Percentiles rank a stretch among this genome's conserved stretches.
Evolutionary conservation across 441 rosid genomes (phyloP).

Genomic region (Corymbia calophylla): DNA sequence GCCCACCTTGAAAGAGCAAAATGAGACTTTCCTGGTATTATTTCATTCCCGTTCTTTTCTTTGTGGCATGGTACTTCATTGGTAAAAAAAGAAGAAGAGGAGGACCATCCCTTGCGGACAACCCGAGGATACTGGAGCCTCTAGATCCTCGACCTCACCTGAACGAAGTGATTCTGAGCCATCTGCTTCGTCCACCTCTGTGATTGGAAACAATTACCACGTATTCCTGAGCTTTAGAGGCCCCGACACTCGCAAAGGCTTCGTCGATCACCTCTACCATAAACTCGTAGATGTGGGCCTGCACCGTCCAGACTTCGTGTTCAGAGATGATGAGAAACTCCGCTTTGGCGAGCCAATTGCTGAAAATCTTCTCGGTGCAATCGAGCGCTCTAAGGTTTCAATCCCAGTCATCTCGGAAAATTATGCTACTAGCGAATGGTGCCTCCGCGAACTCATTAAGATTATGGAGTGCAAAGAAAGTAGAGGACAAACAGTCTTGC

Average conservation of each 20-base stretch:
- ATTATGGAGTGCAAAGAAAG: neutral
- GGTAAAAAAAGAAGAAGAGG: neutral
- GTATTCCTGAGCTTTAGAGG: neutral
- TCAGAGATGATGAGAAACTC: neutral
- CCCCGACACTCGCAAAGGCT: accelerated
- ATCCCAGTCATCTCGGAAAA: neutral
- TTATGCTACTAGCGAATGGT: neutral
- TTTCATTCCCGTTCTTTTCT: neutral
- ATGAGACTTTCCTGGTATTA: neutral
- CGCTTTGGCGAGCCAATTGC: accelerated
- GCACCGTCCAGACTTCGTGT: accelerated
- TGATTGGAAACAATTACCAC: neutral
- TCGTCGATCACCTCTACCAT: neutral
- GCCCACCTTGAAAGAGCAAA: neutral
- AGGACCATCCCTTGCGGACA: neutral
- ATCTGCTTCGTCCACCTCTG: neutral
- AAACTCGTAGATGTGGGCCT: neutral
- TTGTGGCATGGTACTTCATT: neutral
- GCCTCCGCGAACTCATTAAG: neutral
- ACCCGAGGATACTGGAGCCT: neutral
- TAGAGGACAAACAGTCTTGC: neutral
- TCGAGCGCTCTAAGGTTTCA: neutral
- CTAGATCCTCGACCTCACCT: no score
- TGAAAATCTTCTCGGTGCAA: neutral
- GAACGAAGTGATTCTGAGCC: no score